These are phyloP conservation scores for Pseudocercospora vitis DNA, from an alignment of 2,329 filamentous ascomycete species.

Conservation along the genomic window DNA sequence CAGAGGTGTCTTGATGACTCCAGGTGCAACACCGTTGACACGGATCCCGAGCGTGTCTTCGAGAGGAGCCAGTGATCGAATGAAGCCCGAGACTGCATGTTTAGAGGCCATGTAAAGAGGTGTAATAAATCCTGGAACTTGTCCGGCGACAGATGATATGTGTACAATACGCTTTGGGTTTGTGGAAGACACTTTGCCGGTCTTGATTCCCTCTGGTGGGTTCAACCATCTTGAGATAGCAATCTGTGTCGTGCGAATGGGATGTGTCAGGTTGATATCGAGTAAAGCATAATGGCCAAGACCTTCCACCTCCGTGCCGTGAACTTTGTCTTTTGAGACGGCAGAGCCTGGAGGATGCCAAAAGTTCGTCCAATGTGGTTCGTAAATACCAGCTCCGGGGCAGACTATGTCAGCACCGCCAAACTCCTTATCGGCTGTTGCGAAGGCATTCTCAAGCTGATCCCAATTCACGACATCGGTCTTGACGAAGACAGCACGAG, in stretches of 20 bases:
- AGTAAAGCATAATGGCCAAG: constrained; percentile 41
- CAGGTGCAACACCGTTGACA: constrained; percentile 61
- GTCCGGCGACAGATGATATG: constrained; percentile 48
- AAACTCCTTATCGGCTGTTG: constrained; percentile 50
- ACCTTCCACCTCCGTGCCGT: constrained; percentile 31
- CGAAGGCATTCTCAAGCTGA: constrained; percentile 52
- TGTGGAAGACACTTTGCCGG: constrained; percentile 35
- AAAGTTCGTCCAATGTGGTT: constrained; percentile 50
- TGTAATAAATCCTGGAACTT: constrained; percentile 39
- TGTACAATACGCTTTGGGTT: constrained; percentile 51
- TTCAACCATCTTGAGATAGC: constrained; percentile 49
- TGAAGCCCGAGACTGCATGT: constrained; percentile 48
- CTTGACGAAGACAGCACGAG: constrained; percentile 46
- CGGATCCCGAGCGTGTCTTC: constrained; percentile 54
- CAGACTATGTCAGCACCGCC: constrained; percentile 50
- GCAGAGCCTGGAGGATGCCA: constrained; percentile 48
- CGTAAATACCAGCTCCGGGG: constrained; percentile 52
- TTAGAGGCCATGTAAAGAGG: constrained; percentile 51
- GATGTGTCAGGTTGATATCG: constrained; percentile 52
- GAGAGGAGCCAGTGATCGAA: constrained; percentile 53
- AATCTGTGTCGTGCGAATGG: constrained; percentile 49
- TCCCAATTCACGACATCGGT: constrained; percentile 53
- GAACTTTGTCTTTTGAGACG: constrained; percentile 38
- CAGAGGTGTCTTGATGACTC: constrained; percentile 61
- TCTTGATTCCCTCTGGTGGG: constrained; percentile 27